A percentile compares a stretch with the other conserved stretches of the same genome.
phyloP scores from a whole-genome alignment of 306 rosid species.

The Acmispon strigosus region DNA sequence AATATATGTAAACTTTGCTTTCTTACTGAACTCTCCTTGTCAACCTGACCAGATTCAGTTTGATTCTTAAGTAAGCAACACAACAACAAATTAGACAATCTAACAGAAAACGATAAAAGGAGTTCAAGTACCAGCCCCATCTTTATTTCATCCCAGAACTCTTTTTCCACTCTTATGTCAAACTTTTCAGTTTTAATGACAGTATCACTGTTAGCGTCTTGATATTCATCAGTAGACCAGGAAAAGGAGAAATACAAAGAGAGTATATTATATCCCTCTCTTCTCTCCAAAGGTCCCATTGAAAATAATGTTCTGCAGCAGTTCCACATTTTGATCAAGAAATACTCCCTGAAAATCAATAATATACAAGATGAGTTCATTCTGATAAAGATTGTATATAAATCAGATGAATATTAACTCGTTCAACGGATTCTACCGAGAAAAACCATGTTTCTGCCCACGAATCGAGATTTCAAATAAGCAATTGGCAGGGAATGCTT shows the following conservation, averaged over 20 bases:
- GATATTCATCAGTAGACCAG: constrained; percentile 38
- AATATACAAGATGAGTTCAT: constrained; percentile 25
- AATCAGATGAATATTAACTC: constrained; percentile 16
- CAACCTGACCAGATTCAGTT: constrained; percentile 54
- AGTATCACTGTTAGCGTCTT: constrained; percentile 33
- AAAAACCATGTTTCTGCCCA: constrained; percentile 37
- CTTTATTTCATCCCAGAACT: constrained; percentile 81
- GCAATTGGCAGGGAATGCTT: constrained; percentile 44
- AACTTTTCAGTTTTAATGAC: constrained; percentile 31
- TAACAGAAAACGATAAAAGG: constrained; percentile 16
- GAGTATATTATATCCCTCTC: constrained; percentile 74
- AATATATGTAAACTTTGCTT: constrained; percentile 78
- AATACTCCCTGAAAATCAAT: constrained; percentile 54
- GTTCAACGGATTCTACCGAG: constrained; percentile 46
- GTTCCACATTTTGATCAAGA: constrained; percentile 67
- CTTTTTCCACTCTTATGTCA: constrained; percentile 62
- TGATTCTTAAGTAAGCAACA: constrained; percentile 17
- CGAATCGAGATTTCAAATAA: constrained; percentile 40
- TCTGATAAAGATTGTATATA: constrained; percentile 5
- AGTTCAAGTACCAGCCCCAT: constrained; percentile 69
- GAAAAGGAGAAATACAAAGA: constrained; percentile 70
- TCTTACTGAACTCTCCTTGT: constrained; percentile 76
- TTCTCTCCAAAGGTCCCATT: constrained; percentile 69
- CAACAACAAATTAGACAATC: constrained; percentile 13
- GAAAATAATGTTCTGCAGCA: constrained; percentile 75